phyloP scores from a whole-genome alignment of 495 filamentous ascomycete genomes.

The Penicillium cataractarum region DNA sequence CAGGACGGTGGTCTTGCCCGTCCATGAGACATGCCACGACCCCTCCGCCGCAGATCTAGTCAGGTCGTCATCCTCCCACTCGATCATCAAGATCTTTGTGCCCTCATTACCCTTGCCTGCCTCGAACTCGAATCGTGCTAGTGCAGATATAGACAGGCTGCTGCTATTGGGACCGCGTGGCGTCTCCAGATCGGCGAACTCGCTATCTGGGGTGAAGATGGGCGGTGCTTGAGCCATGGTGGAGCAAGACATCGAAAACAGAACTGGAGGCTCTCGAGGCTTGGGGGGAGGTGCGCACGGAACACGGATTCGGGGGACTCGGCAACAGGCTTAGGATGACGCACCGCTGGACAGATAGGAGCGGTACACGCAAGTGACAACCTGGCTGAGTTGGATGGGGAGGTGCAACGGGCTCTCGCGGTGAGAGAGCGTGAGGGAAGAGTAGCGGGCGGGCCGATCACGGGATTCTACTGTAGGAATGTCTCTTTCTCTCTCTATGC shows the following conservation, averaged over 20 bases:
- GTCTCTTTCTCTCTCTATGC: no score
- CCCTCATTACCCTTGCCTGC: conserved; percentile 75
- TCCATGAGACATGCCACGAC: conserved; percentile 76
- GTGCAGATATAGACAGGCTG: conserved; percentile 49
- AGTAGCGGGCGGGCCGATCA: conserved; percentile 15
- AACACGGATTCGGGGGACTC: background rate
- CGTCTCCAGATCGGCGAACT: conserved; percentile 40
- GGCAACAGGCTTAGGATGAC: conserved; percentile 6
- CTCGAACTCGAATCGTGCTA: conserved; percentile 87
- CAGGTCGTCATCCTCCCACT: conserved; percentile 69
- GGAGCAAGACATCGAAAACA: no score
- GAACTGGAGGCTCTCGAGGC: background rate
- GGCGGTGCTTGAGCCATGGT: conserved; percentile 29
- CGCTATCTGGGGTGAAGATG: conserved; percentile 43
- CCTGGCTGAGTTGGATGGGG: conserved; percentile 4
- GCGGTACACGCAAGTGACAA: no score
- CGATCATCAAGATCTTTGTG: conserved; percentile 83
- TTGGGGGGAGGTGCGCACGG: conserved; percentile 20
- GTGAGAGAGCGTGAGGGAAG: conserved; percentile 10
- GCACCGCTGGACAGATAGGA: conserved; percentile 9
- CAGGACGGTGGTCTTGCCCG: conserved; percentile 68
- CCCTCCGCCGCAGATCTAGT: conserved; percentile 37
- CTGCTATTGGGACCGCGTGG: conserved; percentile 25
- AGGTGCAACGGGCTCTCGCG: no score
- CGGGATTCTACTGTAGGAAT: conserved; percentile 11